Percentiles rank a stretch among this genome's conserved stretches.
Evolutionary conservation across 768 basidiomycete species (phyloP).

Genomic region (Xerocomellus dryophilus): DNA sequence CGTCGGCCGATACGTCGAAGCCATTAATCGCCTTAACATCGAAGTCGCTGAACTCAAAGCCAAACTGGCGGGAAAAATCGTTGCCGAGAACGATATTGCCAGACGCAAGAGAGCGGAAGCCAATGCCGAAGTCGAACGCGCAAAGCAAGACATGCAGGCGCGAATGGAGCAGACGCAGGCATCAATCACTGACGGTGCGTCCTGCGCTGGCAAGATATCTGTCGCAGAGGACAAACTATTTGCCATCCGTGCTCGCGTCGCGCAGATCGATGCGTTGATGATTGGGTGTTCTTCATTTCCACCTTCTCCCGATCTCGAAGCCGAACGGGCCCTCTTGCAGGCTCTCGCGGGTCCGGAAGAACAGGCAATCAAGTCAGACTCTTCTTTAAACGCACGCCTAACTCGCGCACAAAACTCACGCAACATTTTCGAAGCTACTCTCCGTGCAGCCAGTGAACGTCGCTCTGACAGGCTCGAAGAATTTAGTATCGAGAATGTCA

Average conservation of each 20-base stretch:
- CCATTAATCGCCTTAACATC: slow-evolving; percentile 82
- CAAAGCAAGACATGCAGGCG: slow-evolving; percentile 66
- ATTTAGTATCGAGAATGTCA: slow-evolving; percentile 62
- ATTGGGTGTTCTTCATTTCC: slow-evolving; percentile 32
- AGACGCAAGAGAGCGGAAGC: slow-evolving; percentile 71
- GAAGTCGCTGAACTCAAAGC: slow-evolving; percentile 86
- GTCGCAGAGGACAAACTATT: slow-evolving; percentile 68
- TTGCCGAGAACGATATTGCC: slow-evolving; percentile 57
- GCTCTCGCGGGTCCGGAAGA: slow-evolving; percentile 72
- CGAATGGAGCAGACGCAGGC: slow-evolving; percentile 70
- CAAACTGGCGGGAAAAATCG: slow-evolving; percentile 71
- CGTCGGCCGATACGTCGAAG: slow-evolving; percentile 92
- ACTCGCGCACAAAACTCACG: slow-evolving; percentile 70
- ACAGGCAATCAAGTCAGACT: slow-evolving; percentile 55
- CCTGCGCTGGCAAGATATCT: slow-evolving; percentile 65
- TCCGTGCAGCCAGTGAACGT: slow-evolving; percentile 79
- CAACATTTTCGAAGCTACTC: slow-evolving; percentile 82
- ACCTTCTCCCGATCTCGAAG: slow-evolving; percentile 58
- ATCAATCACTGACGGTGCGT: slow-evolving; percentile 73
- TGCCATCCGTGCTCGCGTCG: slow-evolving; percentile 59
- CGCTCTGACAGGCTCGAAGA: slow-evolving; percentile 79
- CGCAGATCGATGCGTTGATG: slow-evolving; percentile 48
- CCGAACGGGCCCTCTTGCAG: slow-evolving; percentile 67
- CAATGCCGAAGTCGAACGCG: slow-evolving; percentile 66
- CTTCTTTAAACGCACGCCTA: slow-evolving; percentile 54